Conservation (phyloP, 495 filamentous ascomycete genomes). For the Hyaloscypha hepaticicola region DNA sequence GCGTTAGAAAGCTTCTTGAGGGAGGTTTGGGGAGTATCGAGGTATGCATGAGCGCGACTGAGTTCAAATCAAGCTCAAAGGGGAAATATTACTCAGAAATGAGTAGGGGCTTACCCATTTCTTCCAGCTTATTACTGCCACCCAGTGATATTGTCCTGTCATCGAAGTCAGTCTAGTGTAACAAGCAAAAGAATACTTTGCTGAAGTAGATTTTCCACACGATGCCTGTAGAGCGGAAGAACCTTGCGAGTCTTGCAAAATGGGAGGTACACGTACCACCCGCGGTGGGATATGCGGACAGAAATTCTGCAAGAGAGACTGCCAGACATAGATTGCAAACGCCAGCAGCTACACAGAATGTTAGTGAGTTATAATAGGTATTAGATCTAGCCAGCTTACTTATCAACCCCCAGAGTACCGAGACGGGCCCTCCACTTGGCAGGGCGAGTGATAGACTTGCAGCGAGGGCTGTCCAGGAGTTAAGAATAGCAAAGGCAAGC, state of each 20-base stretch:
- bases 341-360: constrained; percentile 34
- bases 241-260: no score
- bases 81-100: constrained; percentile 6
- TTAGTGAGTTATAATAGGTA: constrained; percentile 28
- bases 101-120: constrained; percentile 36
- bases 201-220: no score
- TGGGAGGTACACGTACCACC: constrained; percentile 25
- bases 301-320: constrained; percentile 48
- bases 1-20: no score
- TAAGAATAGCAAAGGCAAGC: constrained; percentile 59
- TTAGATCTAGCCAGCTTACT: constrained; percentile 8
- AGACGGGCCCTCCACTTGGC: constrained; percentile 44
- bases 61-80: no score
- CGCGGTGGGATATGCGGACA: constrained; percentile 51
- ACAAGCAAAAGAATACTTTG: no score
- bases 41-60: no score
- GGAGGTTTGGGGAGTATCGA: no score
- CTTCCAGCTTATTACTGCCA: constrained; percentile 40
- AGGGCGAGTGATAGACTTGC: constrained; percentile 52
- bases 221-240: no score
- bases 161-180: no score
- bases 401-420: constrained; percentile 47
- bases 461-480: constrained; percentile 58
- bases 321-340: constrained; percentile 44
- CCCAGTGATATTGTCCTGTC: constrained; percentile 50